Base-by-base conservation (phyloP, 768 basidiomycete species). In the Neoboletus subvelutipes region DNA sequence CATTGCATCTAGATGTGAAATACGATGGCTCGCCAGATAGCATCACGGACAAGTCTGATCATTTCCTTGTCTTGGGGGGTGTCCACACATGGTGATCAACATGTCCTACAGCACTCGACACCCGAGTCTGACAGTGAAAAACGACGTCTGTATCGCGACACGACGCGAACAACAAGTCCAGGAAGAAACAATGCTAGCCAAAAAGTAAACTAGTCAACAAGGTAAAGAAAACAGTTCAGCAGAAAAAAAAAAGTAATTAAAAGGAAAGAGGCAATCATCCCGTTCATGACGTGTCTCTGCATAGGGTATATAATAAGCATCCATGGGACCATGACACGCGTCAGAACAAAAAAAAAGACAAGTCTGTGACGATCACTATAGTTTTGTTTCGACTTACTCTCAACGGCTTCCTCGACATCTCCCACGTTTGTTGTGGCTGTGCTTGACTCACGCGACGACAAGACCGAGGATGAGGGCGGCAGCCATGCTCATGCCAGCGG, bases 401-500 rank as follows among this genome's bases (percentile, higher is more conserved):
- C 13, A 8, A 29, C 28, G 20, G 5, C 12, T 5, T 17, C 12
- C 28, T 36, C 22, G 1, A 31, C 36, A 24, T 37, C 60, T 52
- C 53, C 43, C 49, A 57, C 22, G 50, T 12, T 5, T 18, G 34
- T 5, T 18, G 34, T 54, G 65, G 37, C 46, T 33, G 20, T 29
- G 39, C 18, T 4, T 2, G 10, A n/a, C 34, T 67, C 55, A 71
- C 12, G 67, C 70, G 20, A 73, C 64, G 17, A 66, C 52, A 17
- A 72, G 52, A 22, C 72, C 70, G 18, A 73, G 57, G 1, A 56
- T 15, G 37, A 67, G 49, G 22, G 72, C 71, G 12, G 64, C 68
- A 13, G 42, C 70, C 66, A 71, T 67, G 58, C 70, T 59, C 61
- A 72, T 52, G 20, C 71, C 70, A 2, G 60, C 51, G 5, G 71